Base-by-base conservation (phyloP, 305 asterid species). In the Fraxinus sp. region DNA sequence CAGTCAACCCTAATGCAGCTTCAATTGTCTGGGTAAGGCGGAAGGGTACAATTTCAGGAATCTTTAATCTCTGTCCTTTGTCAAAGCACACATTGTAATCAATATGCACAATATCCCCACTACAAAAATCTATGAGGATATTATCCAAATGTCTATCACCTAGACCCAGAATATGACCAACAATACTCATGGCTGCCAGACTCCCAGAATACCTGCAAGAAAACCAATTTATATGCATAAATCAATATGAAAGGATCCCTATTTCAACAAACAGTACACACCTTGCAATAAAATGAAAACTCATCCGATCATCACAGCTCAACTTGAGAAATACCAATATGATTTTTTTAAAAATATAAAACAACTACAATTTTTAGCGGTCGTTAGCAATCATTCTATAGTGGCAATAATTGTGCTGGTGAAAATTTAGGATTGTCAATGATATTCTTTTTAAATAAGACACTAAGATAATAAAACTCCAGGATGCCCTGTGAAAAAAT, bases 41-140 rank as follows among this genome's bases (percentile, higher is more conserved):
- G 86, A 97, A 97, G 77, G 99, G 99, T 80, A 97, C 99, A 84
- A 97, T 93, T 92, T 97, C 99, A 84, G 99, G 99, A 82, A 97
- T 92, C 89, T 95, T 97, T 78, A 97, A 80, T 73, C 99, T 90
- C 87, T 92, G 96, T 82, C 99, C 99, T 94, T 97, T 97, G 89
- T 97, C 99, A 90, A 97, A 97, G 91, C 98, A 97, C 87, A 97
- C 98, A 86, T 95, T 97, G 93, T 97, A 97, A 89, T 97, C 99
- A 62, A 97, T 97, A 87, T 97, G 99, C 88, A 97, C 86, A 82
- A 97, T 92, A 87, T 93, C 99, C 80, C 99, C 99, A 85, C 92
- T 90, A 85, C 90, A 92, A 86, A 97, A 95, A 86, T 97, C 99
- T 77, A 97, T 88, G 79, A 95, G 98, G 89, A 97, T 93, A 89